Conservation (phyloP, 1,284 basidiomycete genomes). For the Singerocomus inundabilis region DNA sequence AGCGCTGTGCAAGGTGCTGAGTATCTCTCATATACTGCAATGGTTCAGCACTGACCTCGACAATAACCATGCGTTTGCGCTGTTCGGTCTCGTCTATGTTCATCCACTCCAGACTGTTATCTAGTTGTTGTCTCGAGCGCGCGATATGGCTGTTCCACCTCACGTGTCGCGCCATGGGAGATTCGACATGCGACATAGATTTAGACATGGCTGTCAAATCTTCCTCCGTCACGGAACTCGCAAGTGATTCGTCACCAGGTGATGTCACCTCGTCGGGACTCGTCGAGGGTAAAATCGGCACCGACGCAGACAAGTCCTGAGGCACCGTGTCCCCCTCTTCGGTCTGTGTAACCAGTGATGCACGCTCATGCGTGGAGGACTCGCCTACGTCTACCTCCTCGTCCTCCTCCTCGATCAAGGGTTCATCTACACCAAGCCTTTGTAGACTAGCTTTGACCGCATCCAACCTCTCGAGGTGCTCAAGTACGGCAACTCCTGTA, state of each 20-base stretch:
- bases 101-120: slow-evolving; percentile 66
- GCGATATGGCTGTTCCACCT: slow-evolving; percentile 45
- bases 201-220: slow-evolving; percentile 72
- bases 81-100: slow-evolving; percentile 45
- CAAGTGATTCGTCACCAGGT: slow-evolving; percentile 47
- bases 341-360: slow-evolving; percentile 26
- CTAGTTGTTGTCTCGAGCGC: slow-evolving; percentile 32
- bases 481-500: slow-evolving; percentile 74
- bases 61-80: slow-evolving; percentile 59
- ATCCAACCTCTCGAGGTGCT: slow-evolving; percentile 78
- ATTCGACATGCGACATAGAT: slow-evolving; percentile 62
- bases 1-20: slow-evolving; percentile 45
- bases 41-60: slow-evolving; percentile 56
- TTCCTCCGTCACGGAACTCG: slow-evolving; percentile 63
- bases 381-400: slow-evolving; percentile 55
- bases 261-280: slow-evolving; percentile 48
- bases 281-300: slow-evolving; percentile 45
- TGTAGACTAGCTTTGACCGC: slow-evolving; percentile 77
- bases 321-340: slow-evolving; percentile 23
- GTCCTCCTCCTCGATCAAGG: slow-evolving; percentile 48
- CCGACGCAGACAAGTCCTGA: slow-evolving; percentile 37
- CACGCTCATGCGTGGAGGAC: slow-evolving; percentile 30
- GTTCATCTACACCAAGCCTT: slow-evolving; percentile 59
- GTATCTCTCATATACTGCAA: background rate
- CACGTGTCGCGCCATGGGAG: slow-evolving; percentile 38